Base-by-base conservation (phyloP, 176 grass and related monocot species). In the Triticum turgidum region DNA sequence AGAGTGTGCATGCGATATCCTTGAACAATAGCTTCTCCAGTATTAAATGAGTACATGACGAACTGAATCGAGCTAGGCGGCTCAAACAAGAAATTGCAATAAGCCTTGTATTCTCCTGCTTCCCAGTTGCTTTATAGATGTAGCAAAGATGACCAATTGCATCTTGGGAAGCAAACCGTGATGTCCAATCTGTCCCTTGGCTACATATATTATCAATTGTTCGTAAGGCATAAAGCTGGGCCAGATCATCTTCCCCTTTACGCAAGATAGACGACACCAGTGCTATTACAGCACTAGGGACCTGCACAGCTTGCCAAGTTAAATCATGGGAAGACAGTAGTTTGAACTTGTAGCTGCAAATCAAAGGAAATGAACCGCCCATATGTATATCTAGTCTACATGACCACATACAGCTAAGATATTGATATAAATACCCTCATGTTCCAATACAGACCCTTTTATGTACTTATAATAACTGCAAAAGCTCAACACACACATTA, bases 171-270 rank as follows among this genome's bases (percentile, higher is more conserved):
- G 84, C 91, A 89, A 96, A 98, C 86, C 97, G 89, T 18, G 97
- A 92, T 70, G 97, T 91, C 97, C 93, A 98, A 30, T 96, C 92
- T 71, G 71, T 84, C 59, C 97, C 97, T 94, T 91, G 97, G 73
- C 92, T 98, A 49, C 93, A 96, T 80, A 98, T 96, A 66, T 98
- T 98, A 79, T 98, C 97, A 77, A 98, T 92, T 78, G 97, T 92
- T 58, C 94, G 84, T 86, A 98, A 81, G 71, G 97, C 97, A 89
- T 98, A 98, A 59, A 98, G 79, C 54, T 98, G 97, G 27, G 97
- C 78, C 70, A 96, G 84, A 92, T 98, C 97, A 88, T 98, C 94
- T 89, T 98, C 97, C 12, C 97, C 97, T 73, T 92, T 98, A 47
- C 89, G 89, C 87, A 98, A 88, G 84, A 98, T 94, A 78, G 97